A percentile compares a stretch with the other conserved stretches of the same genome.
Conservation (phyloP, 306 rosid species). For the Aeschynomene evenia region DNA sequence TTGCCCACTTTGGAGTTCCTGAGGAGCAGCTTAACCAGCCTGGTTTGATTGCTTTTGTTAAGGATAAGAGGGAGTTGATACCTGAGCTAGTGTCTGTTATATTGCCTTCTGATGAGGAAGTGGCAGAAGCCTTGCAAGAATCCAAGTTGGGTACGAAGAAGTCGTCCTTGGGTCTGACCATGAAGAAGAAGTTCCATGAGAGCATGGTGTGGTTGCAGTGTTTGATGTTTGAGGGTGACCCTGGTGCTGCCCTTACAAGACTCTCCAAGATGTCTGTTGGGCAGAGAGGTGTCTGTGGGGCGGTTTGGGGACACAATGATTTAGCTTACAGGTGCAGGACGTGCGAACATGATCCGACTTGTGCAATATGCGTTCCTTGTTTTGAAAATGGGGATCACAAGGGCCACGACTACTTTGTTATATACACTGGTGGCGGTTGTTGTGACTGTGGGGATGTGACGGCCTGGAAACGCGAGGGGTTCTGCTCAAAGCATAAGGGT, state of each 20-base stretch:
- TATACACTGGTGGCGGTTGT: constrained; percentile 87
- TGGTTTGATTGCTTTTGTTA: constrained; percentile 68
- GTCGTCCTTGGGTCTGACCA: constrained; percentile 16
- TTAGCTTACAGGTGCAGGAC: constrained; percentile 88
- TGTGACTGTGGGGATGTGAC: constrained; percentile 99
- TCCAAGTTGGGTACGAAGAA: constrained; percentile 42
- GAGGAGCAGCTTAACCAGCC: constrained; percentile 50
- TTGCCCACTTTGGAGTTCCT: constrained; percentile 65
- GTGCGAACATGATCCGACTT: constrained; percentile 88
- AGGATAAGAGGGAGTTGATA: constrained; percentile 42
- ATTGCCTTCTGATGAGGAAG: constrained; percentile 69
- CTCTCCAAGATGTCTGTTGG: constrained; percentile 66
- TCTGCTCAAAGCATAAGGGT: constrained; percentile 92
- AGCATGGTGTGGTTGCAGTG: constrained; percentile 86
- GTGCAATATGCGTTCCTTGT: constrained; percentile 96
- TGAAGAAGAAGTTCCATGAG: constrained; percentile 51
- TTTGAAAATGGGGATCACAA: constrained; percentile 84
- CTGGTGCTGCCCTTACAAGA: constrained; percentile 40
- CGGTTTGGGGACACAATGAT: constrained; percentile 87
- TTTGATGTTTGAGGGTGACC: constrained; percentile 95
- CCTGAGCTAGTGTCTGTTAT: constrained; percentile 62
- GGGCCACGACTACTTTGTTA: constrained; percentile 79
- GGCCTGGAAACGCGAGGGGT: constrained; percentile 95
- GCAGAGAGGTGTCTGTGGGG: constrained; percentile 90
- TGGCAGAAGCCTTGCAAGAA: constrained; percentile 43